Evolutionary conservation across 2,329 filamentous ascomycete genomes (phyloP), one percentile per base, ranked within the genome.

Genomic region (Helicocarpus griseus): DNA sequence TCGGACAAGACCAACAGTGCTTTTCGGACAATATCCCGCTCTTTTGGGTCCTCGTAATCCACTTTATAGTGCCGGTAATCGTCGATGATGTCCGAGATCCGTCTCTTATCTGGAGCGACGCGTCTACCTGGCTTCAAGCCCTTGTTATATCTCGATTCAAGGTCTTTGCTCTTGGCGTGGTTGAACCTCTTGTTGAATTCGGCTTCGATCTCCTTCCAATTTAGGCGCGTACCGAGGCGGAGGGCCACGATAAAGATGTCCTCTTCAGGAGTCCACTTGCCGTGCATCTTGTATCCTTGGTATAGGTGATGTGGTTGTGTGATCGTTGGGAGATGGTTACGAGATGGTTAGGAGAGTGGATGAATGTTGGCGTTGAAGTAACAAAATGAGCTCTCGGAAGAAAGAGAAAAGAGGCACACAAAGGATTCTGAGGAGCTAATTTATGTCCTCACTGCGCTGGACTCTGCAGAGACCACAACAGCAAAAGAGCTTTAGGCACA

Each of bases 111-210:
- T 26, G 22, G 28, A 17, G 44, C 11, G 29, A 43, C n/a, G 13
- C 39, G 29, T 22, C 29, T 36, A 2, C 41, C 39, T 26, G 49
- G 45, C 48, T 53, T 54, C 28, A 56, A 43, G 29, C 35, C 48
- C 51, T 57, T 58, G 36, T 59, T 57, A 35, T 51, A 57, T 29
- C 52, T 52, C 8, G 57, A 58, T 33, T 59, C 57, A 38, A 57
- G 43, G 48, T 59, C 56, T 50, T 56, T 57, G 17, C 40, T 38
- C 5, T 49, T 48, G 5, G 8, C 33, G 8, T 38, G 36, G 2
- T 39, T 26, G 43, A 59, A 59, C 9, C 22, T 29, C 1, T n/a
- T 31, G 29, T 51, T 33, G 49, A 57, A 57, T 17, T 47, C 45
- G 5, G 26, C 47, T 24, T 49, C 31, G 24, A 59, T 53, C 19